Conservation (phyloP, 2,329 filamentous ascomycete species). For the Ramularia collo-cygni region DNA sequence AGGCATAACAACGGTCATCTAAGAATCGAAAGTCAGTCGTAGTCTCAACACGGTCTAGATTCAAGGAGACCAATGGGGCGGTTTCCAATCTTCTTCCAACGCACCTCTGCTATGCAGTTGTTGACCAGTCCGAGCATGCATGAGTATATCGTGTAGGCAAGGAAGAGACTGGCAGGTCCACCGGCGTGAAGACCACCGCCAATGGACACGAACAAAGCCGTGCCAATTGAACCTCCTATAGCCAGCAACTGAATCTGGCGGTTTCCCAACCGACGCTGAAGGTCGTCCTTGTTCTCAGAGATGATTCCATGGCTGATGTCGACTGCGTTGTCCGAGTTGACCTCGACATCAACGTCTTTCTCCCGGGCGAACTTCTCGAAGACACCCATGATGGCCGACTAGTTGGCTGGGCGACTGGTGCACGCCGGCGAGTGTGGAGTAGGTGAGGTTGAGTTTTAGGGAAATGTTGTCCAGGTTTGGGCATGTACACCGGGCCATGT, state of each 20-base stretch:
- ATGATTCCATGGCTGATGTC: constrained; percentile 18
- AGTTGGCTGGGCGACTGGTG: too few relatives aligned
- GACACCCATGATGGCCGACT: constrained; percentile 11
- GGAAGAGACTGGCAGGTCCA: constrained; percentile 47
- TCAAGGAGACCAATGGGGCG: background rate
- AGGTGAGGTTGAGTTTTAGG: too few relatives aligned
- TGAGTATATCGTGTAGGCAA: constrained; percentile 53
- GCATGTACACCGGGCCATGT: background rate
- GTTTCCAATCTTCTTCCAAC: too few relatives aligned
- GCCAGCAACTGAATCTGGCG: constrained; percentile 33
- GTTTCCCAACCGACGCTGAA: constrained; percentile 47
- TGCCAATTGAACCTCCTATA: constrained; percentile 23
- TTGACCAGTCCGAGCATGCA: constrained; percentile 53
- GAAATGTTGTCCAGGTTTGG: background rate
- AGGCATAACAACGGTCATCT: constrained; percentile 43
- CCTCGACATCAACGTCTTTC: constrained; percentile 9
- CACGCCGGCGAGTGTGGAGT: too few relatives aligned
- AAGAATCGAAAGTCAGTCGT: constrained; percentile 56
- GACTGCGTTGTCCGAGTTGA: constrained; percentile 4
- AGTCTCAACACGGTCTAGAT: constrained; percentile 33
- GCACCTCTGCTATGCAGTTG: constrained; percentile 62
- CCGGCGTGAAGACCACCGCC: constrained; percentile 47
- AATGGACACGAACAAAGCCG: constrained; percentile 39
- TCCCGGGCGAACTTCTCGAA: constrained; percentile 11
- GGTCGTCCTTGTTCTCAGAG: constrained; percentile 28